Base-by-base conservation (phyloP, 352 stramenopile species). In the Phytophthora meadii region DNA sequence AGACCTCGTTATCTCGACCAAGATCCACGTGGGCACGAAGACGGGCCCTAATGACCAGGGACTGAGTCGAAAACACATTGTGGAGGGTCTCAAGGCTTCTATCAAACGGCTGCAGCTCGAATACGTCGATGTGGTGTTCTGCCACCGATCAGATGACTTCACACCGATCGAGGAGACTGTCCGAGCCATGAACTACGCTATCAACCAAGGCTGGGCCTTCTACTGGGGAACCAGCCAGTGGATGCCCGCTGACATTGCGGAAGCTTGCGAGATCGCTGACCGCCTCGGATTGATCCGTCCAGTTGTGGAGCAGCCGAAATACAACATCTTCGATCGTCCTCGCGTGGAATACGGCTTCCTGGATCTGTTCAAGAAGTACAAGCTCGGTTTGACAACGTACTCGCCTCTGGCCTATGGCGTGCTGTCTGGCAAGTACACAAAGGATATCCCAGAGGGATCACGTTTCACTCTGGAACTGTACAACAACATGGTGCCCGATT, bases 281-380 rank as follows among this genome's bases (percentile, higher is more conserved):
- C 64, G 56, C 12, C 39, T 72, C 14, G 58, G 64, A 5, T 32
- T 81, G 40, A 79, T 80, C 41, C 54, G 67, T 22, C 75, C 73
- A 4, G 47, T 75, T 30, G 59, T 86, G 25, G 79, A 90, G 47
- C 78, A 90, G 49, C 76, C 78, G 4, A 62, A 87, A 56, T 88
- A 90, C 68, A 86, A 89, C 68, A 87, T 90, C 41, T 86, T 90
- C 52, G 66, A 88, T n/a, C 74, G 81, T 22, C 65, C 84, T 49
- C 63, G 68, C 11, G 71, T 90, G 17, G 81, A 90, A 60, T 78
- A 76, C 39, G 78, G 81, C 24, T 90, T 81, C 63, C 32, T 69
- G 32, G 71, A 80, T 27, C 54, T 90, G 36, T 89, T 78, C 63
- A 70, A 74, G 49, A 74, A 71, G 44, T 88, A 88, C 70, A 84